Evolutionary conservation across 176 grass and related monocot genomes (phyloP), one percentile per base, ranked within the genome.

Genomic region (bread wheat (Triticum aestivum)): DNA sequence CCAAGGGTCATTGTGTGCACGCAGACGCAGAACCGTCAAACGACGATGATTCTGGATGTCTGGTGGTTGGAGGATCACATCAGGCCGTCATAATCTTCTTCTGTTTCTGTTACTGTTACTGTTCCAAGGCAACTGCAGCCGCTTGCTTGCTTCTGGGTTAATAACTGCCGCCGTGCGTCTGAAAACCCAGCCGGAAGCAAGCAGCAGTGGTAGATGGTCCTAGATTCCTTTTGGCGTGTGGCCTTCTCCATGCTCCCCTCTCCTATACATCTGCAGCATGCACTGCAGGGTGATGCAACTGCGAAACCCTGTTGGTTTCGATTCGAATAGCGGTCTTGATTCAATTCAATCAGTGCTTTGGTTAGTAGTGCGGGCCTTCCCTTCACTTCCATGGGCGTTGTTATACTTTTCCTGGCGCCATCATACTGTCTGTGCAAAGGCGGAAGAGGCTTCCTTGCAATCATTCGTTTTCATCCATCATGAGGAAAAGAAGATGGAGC

Each of bases 341-440:
- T 66, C 74, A 44, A 33, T 65, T 67, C 80, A 79, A 66, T 87
- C 73, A 87, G 75, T 87, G 58, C 67, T 84, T 90, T 59, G 27
- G 66, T 73, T 85, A 49, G 13, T 75, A 87, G 84, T 90, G 89
- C 80, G 84, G 80, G 51, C 84, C 79, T 71, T 67, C 33, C 39
- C 66, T 70, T 73, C 41, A 29, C 44, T 83, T 3, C 71, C 13
- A 17, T 44, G n/a, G 51, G 51, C 9, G 52, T 56, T 56, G 74
- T 72, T 74, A 83, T 90, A 35, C 74, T 79, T 87, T 87, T 83
- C 80, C 79, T 75, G 65, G 45, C 17, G 80, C 59, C 80, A 87
- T 90, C 65, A 90, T 87, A n/a, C 24, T 90, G 89, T 87, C 89
- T 20, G 66, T 38, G 66, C 49, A 90, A 75, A 64, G 80, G 64